Percentiles rank a stretch among this genome's conserved stretches.
These are phyloP conservation scores for Erodium chrysanthum DNA, from an alignment of 441 rosid genomes.

Conservation along the genomic window DNA sequence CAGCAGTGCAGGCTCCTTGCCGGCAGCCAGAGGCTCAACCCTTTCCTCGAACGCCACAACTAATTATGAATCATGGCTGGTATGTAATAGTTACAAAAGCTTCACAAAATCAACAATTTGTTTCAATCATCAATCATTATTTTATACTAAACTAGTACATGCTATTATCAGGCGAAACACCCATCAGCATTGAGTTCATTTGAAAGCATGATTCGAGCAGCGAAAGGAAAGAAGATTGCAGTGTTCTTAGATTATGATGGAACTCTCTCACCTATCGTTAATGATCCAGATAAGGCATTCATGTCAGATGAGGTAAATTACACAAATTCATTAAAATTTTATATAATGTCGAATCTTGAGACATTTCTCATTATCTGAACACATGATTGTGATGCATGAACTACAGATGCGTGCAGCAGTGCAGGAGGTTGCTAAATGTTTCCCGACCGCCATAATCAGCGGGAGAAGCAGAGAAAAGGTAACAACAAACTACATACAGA, in stretches of 20 bases:
- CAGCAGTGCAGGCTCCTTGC: neutral
- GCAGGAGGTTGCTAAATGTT: constrained; percentile 30
- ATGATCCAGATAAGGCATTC: constrained; percentile 11
- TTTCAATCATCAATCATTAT: neutral
- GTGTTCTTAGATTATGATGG: constrained; percentile 48
- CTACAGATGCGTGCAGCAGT: constrained; percentile 38
- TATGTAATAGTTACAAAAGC: neutral
- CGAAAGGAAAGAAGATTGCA: constrained; percentile 33
- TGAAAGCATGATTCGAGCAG: constrained; percentile 23
- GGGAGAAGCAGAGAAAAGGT: constrained; percentile 41
- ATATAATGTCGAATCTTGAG: too few relatives aligned
- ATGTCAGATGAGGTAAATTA: constrained; percentile 31
- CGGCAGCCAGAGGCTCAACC: neutral
- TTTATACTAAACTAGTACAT: too few relatives aligned
- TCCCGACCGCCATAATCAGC: constrained; percentile 38
- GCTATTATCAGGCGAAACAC: constrained; percentile 23
- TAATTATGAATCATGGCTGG: neutral
- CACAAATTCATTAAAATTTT: too few relatives aligned
- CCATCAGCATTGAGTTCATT: constrained; percentile 33
- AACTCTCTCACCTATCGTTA: constrained; percentile 39
- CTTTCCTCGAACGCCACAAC: neutral
- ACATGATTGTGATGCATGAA: too few relatives aligned
- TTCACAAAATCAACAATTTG: too few relatives aligned
- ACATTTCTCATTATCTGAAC: neutral
- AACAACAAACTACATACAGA: neutral